Evolutionary conservation across 352 stramenopile species (phyloP).

Genomic region (Globisporangium cederbergense): DNA sequence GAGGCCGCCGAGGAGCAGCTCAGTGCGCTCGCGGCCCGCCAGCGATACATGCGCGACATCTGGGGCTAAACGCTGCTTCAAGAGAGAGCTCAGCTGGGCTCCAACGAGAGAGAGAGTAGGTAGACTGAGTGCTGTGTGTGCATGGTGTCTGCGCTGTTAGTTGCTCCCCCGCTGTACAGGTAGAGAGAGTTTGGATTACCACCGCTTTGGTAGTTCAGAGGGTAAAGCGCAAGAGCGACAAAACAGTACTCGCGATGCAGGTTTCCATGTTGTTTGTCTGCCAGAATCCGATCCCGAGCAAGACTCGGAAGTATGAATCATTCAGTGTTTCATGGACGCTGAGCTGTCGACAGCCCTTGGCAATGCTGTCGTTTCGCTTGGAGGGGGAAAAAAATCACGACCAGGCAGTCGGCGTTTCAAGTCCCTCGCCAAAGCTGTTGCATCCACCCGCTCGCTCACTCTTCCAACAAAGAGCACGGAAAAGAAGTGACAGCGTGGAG

Average conservation of each 20-base stretch:
- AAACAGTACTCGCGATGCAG: neutral
- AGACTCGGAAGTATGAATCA: no score
- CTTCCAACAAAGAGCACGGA: neutral
- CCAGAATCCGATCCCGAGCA: neutral
- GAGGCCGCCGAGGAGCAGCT: slow-evolving; percentile 65
- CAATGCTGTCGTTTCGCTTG: slow-evolving; percentile 1
- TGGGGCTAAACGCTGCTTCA: slow-evolving; percentile 41
- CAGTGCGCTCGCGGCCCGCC: slow-evolving; percentile 47
- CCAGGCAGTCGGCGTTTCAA: neutral
- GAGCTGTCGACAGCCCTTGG: no score
- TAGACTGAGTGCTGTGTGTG: neutral
- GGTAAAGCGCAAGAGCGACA: slow-evolving; percentile 18
- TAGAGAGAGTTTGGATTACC: slow-evolving; percentile 8
- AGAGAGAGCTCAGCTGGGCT: neutral
- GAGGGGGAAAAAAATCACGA: neutral
- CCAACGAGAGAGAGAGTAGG: neutral
- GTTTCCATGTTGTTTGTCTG: neutral
- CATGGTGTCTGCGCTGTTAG: neutral
- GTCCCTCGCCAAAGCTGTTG: neutral
- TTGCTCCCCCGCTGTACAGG: slow-evolving; percentile 28
- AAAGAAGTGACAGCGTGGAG: neutral
- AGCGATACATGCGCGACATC: slow-evolving; percentile 89
- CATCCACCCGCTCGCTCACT: neutral
- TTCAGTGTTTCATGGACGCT: no score
- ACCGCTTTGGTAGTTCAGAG: neutral